Conservation (phyloP, 73 alveolate species). For the Breviolum minutum region DNA sequence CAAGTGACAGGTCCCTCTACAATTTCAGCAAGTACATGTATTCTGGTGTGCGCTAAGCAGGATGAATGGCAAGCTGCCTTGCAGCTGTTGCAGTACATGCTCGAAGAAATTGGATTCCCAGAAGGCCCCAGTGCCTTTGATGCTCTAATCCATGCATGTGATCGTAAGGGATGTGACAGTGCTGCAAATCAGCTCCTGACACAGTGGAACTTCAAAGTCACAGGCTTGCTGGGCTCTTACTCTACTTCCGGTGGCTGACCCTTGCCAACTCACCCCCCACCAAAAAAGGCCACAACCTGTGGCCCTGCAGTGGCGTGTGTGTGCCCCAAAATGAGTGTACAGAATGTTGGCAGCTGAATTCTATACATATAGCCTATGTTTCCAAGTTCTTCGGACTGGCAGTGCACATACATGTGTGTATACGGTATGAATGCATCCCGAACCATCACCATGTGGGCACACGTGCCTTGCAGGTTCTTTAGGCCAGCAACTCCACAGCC, state of each 20-base stretch:
- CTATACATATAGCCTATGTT: not conserved
- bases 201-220: conserved; percentile 19
- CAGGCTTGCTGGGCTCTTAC: not conserved
- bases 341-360: no score
- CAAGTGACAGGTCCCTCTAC: not conserved
- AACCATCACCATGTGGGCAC: not conserved
- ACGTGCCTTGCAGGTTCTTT: conserved; percentile 37
- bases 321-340: no score
- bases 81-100: conserved; percentile 45
- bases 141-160: conserved; percentile 52
- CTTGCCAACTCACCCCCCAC: not conserved
- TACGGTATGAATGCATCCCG: not conserved
- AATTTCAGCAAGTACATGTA: conserved; percentile 9
- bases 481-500: conserved; percentile 2
- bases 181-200: conserved; percentile 5
- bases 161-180: not conserved
- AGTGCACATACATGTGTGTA: not conserved
- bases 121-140: conserved; percentile 76
- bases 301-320: no score
- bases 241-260: not conserved
- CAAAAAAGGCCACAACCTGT: no score
- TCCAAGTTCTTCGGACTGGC: not conserved
- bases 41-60: conserved; percentile 48
- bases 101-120: conserved; percentile 45
- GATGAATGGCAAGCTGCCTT: conserved; percentile 37